These are phyloP conservation scores for Meripilus lineatus DNA, from an alignment of 1,284 basidiomycete species.

Conservation along the genomic window DNA sequence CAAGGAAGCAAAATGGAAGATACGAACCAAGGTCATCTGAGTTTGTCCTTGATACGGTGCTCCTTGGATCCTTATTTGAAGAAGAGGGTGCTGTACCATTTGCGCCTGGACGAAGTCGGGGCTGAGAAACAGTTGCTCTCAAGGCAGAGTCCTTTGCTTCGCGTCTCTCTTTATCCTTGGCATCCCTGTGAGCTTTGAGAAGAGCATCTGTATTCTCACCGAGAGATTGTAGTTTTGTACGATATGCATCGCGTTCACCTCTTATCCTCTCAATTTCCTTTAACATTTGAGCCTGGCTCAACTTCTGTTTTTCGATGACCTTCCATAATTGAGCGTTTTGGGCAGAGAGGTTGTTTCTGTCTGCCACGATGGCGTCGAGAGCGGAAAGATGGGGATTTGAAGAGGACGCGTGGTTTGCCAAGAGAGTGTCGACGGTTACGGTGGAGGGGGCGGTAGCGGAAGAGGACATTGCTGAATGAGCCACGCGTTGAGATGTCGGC, in stretches of 20 bases:
- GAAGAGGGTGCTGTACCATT: constrained; percentile 12
- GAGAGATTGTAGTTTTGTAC: constrained; percentile 40
- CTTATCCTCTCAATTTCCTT: constrained; percentile 81
- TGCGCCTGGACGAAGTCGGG: constrained; percentile 24
- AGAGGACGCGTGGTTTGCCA: constrained; percentile 45
- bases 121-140: constrained; percentile 23
- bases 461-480: constrained; percentile 23
- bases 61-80: constrained; percentile 25
- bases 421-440: constrained; percentile 50
- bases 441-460: constrained; percentile 23
- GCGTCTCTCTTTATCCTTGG: constrained; percentile 30
- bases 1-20: constrained; percentile 11
- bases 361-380: constrained; percentile 67
- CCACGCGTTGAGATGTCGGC: constrained; percentile 17
- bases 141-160: constrained; percentile 22
- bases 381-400: constrained; percentile 59
- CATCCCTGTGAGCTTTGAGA: constrained; percentile 26
- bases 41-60: constrained; percentile 32
- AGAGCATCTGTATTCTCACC: constrained; percentile 34
- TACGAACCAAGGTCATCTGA: constrained; percentile 55
- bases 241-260: constrained; percentile 70
- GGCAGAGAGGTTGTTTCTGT: constrained; percentile 71
- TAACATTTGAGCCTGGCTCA: constrained; percentile 65
- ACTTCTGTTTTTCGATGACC: constrained; percentile 82
- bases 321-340: constrained; percentile 92